Conservation (phyloP, 352 stramenopile species). For the Pythium sukuiense region DNA sequence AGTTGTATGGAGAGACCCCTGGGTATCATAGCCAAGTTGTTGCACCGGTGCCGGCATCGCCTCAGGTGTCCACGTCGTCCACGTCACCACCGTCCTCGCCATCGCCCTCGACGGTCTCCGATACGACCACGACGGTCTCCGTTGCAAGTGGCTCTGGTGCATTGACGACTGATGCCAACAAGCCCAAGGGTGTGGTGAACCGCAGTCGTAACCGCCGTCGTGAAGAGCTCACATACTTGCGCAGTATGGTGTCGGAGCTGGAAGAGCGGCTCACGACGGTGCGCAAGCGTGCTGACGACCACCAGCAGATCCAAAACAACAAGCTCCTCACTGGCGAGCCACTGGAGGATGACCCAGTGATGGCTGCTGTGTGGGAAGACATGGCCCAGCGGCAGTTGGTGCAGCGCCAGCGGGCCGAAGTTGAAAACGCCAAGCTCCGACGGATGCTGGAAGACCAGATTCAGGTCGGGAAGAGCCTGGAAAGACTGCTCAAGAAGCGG, state of each 20-base stretch:
- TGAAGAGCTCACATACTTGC: slow-evolving; percentile 42
- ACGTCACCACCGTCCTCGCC: not conserved
- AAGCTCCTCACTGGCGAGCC: slow-evolving; percentile 7
- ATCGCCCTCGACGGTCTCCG: slow-evolving; percentile 12
- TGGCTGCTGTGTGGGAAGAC: slow-evolving; percentile 25
- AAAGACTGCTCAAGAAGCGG: slow-evolving; percentile 38
- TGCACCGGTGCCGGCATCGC: slow-evolving; percentile 5
- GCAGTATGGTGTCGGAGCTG: slow-evolving; percentile 36
- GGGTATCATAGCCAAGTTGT: not conserved
- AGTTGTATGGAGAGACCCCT: not conserved
- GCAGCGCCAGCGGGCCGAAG: slow-evolving; percentile 28
- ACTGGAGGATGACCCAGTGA: slow-evolving; percentile 11
- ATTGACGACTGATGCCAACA: not conserved
- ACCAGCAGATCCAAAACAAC: slow-evolving; percentile 11
- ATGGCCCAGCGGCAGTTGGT: slow-evolving; percentile 22
- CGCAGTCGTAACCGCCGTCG: slow-evolving; percentile 18
- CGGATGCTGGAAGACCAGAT: slow-evolving; percentile 46
- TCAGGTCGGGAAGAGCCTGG: slow-evolving; percentile 42
- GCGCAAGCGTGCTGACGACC: slow-evolving; percentile 12
- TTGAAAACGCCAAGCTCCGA: slow-evolving; percentile 27
- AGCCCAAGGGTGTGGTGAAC: slow-evolving; percentile 17
- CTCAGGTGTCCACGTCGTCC: slow-evolving; percentile 13
- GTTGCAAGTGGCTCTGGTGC: not conserved
- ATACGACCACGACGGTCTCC: slow-evolving; percentile 3
- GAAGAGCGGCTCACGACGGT: slow-evolving; percentile 31